These are phyloP conservation scores for Marasmius fiardii DNA, from an alignment of 1,284 basidiomycete genomes.

Conservation along the genomic window DNA sequence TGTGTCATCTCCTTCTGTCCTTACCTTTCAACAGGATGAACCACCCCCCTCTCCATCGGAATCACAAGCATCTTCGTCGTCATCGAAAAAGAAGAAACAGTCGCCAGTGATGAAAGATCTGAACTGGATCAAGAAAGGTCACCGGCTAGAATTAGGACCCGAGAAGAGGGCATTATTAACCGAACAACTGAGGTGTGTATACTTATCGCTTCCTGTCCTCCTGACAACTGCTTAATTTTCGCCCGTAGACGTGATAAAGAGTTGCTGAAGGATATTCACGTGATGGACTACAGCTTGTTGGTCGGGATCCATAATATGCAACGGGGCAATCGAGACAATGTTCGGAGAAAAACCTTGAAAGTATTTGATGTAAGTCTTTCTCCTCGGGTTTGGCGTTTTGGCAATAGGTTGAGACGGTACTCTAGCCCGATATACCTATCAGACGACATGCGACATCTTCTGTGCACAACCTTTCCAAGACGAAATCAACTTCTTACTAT, in stretches of 20 bases:
- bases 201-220: neutral
- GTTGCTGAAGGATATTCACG: conserved; percentile 78
- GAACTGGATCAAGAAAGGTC: conserved; percentile 89
- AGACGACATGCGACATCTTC: neutral
- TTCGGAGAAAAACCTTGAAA: conserved; percentile 85
- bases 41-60: conserved; percentile 31
- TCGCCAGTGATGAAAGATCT: conserved; percentile 88
- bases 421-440: conserved; percentile 2
- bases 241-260: conserved; percentile 69
- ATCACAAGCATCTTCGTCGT: neutral
- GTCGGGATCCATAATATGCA: conserved; percentile 94
- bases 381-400: neutral
- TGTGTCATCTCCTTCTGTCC: neutral
- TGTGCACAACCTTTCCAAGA: conserved; percentile 4
- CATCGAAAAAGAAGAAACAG: conserved; percentile 8
- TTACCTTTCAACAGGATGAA: neutral
- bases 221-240: neutral
- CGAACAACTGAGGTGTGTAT: conserved; percentile 63
- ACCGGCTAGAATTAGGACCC: conserved; percentile 85
- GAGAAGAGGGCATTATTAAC: conserved; percentile 90
- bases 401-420: conserved; percentile 1
- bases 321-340: conserved; percentile 88
- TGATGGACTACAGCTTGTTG: conserved; percentile 97
- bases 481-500: neutral
- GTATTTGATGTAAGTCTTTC: conserved; percentile 65